Percentiles rank a stretch among this genome's conserved stretches.
These are phyloP conservation scores for Begonia fuchsioides DNA, from an alignment of 306 rosid species.

Conservation along the genomic window DNA sequence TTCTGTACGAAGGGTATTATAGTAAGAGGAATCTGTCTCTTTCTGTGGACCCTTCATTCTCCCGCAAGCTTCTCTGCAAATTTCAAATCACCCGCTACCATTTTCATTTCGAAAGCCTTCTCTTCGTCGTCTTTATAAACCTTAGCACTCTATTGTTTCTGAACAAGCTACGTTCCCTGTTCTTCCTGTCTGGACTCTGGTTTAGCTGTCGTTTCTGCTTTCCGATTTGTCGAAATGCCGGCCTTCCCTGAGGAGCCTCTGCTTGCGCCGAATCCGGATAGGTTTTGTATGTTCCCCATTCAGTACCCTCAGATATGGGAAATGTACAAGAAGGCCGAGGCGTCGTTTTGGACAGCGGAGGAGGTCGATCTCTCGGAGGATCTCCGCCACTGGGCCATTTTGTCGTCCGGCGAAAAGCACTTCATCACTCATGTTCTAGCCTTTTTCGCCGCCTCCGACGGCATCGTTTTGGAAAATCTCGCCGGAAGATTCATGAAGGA, in stretches of 20 bases:
- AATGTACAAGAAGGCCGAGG: slow-evolving; percentile 89
- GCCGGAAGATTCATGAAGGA: slow-evolving; percentile 85
- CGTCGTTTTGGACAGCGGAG: slow-evolving; percentile 86
- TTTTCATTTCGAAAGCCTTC: slow-evolving; percentile 4
- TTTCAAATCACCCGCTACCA: slow-evolving; percentile 34
- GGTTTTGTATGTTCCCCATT: slow-evolving; percentile 90
- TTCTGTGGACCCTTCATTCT: slow-evolving; percentile 8
- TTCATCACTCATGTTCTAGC: slow-evolving; percentile 68
- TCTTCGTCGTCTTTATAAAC: slow-evolving; percentile 8
- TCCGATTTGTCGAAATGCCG: slow-evolving; percentile 28
- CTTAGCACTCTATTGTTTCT: neutral
- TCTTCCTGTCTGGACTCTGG: neutral
- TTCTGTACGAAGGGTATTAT: too few species aligned
- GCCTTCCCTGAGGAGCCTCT: slow-evolving; percentile 59
- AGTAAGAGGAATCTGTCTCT: too few species aligned
- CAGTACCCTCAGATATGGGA: slow-evolving; percentile 83
- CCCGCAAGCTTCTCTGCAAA: slow-evolving; percentile 29
- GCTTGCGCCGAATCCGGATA: slow-evolving; percentile 53
- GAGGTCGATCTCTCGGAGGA: slow-evolving; percentile 73
- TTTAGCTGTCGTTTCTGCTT: too few species aligned
- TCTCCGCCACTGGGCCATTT: slow-evolving; percentile 35
- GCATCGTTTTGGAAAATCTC: slow-evolving; percentile 71
- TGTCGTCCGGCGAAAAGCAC: slow-evolving; percentile 55
- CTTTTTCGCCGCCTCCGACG: slow-evolving; percentile 88
- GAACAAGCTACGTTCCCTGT: neutral